Percentiles rank a stretch among this genome's conserved stretches.
Conservation (phyloP, 2,329 filamentous ascomycete genomes). For the Pyrenochaeta sp. region DNA sequence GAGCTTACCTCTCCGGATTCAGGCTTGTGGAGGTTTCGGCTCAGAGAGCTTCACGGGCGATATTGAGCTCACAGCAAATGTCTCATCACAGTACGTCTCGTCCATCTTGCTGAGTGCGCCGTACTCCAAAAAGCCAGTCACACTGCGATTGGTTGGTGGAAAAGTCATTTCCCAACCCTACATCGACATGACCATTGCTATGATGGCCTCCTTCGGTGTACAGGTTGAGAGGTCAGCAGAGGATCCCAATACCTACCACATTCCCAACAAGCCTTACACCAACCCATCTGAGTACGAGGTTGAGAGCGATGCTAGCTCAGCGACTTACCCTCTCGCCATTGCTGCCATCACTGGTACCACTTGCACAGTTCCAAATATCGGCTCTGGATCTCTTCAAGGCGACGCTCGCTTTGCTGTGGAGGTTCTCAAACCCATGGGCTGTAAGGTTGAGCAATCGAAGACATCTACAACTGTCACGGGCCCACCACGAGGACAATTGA, state of each 20-base stretch:
- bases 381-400: conserved; percentile 87
- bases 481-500: conserved; percentile 75
- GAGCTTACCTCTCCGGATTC: conserved; percentile 83
- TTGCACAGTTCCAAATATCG: conserved; percentile 96
- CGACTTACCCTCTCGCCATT: conserved; percentile 92
- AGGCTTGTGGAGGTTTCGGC: conserved; percentile 65
- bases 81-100: conserved; percentile 99
- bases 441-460: conserved; percentile 82
- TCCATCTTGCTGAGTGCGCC: conserved; percentile 96
- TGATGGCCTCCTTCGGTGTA: conserved; percentile 95
- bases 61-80: conserved; percentile 91
- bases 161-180: conserved; percentile 97
- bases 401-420: conserved; percentile 94
- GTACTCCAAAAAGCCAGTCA: conserved; percentile 94
- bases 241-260: conserved; percentile 91
- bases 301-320: conserved; percentile 97
- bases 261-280: conserved; percentile 81
- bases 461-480: conserved; percentile 92
- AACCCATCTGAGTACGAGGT: conserved; percentile 88
- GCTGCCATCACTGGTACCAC: conserved; percentile 95
- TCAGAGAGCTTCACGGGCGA: conserved; percentile 75
- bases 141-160: conserved; percentile 87
- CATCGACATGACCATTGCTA: conserved; percentile 97
- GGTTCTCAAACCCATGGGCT: conserved; percentile 92
- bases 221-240: conserved; percentile 76